phyloP scores from a whole-genome alignment of 73 alveolate species.

The Paramecium bursaria region DNA sequence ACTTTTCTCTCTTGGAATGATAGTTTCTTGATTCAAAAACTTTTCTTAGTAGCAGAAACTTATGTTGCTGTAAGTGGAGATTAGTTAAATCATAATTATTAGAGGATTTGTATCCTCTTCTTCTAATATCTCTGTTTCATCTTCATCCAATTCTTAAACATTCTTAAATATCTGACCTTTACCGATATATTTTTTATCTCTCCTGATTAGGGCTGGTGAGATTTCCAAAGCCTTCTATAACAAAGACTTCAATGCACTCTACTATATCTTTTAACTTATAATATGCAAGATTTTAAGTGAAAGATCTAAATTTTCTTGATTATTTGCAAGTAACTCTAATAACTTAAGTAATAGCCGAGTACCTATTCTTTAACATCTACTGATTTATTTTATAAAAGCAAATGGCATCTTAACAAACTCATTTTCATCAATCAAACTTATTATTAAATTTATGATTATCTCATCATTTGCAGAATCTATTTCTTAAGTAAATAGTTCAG shows the following conservation, averaged over 20 bases:
- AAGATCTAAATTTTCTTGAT: constrained; percentile 20
- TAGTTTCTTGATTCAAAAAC: too few species aligned
- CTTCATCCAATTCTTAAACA: background rate
- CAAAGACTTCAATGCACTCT: background rate
- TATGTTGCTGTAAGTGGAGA: background rate
- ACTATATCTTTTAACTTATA: constrained; percentile 18
- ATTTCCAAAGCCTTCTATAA: constrained; percentile 3
- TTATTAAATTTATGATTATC: too few species aligned
- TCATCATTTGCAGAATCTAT: too few species aligned
- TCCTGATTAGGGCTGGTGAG: background rate
- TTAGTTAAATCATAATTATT: too few species aligned
- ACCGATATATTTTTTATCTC: constrained; percentile 32
- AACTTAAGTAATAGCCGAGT: background rate
- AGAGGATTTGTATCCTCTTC: background rate
- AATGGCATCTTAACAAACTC: constrained; percentile 5
- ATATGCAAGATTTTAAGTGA: background rate
- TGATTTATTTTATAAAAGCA: constrained; percentile 2
- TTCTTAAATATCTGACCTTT: constrained; percentile 9
- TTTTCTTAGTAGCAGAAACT: background rate
- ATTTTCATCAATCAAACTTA: background rate
- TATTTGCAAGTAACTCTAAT: background rate
- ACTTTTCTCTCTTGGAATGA: background rate
- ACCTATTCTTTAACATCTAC: constrained; percentile 33
- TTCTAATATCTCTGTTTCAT: background rate
- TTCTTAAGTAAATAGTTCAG: too few species aligned